A percentile compares a stretch with the other conserved stretches of the same genome.
These are phyloP conservation scores for Naganishia vaughanmartiniae DNA, from an alignment of 768 basidiomycete species.

Conservation along the genomic window DNA sequence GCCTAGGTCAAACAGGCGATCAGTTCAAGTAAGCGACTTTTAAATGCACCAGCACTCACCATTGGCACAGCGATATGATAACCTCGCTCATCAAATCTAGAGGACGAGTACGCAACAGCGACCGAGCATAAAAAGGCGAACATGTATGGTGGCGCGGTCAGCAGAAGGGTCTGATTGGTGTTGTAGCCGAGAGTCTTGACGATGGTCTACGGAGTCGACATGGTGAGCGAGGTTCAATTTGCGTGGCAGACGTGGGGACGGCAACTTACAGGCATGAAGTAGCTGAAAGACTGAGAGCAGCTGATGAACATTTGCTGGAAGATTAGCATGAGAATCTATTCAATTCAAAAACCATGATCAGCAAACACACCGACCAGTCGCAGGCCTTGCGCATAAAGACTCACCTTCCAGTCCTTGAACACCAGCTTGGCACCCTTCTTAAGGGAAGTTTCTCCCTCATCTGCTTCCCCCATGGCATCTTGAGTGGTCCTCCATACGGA, in stretches of 20 bases:
- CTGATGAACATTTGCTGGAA: constrained; percentile 31
- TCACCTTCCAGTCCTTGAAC: constrained; percentile 30
- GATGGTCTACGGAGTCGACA: constrained; percentile 26
- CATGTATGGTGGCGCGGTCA: constrained; percentile 40
- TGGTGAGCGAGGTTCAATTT: not conserved
- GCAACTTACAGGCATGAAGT: constrained; percentile 56
- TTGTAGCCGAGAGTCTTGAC: constrained; percentile 42
- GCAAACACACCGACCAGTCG: not conserved
- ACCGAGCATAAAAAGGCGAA: constrained; percentile 51
- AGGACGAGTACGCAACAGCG: constrained; percentile 22
- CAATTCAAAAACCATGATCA: not conserved
- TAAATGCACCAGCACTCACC: not conserved
- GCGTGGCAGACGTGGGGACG: not conserved
- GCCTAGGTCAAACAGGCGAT: not conserved
- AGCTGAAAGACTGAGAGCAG: constrained; percentile 22
- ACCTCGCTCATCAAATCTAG: constrained; percentile 1
- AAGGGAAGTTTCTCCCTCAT: constrained; percentile 24
- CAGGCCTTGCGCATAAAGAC: not conserved
- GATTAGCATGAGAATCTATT: constrained; percentile 29
- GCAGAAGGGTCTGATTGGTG: constrained; percentile 41
- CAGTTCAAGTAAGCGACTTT: too few species aligned
- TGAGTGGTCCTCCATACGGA: constrained; percentile 26
- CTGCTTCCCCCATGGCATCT: constrained; percentile 27
- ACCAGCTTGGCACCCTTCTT: constrained; percentile 27
- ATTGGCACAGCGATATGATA: constrained; percentile 26